These are phyloP conservation scores for Diplodia corticola DNA, from an alignment of 2,329 filamentous ascomycete genomes.

Conservation along the genomic window DNA sequence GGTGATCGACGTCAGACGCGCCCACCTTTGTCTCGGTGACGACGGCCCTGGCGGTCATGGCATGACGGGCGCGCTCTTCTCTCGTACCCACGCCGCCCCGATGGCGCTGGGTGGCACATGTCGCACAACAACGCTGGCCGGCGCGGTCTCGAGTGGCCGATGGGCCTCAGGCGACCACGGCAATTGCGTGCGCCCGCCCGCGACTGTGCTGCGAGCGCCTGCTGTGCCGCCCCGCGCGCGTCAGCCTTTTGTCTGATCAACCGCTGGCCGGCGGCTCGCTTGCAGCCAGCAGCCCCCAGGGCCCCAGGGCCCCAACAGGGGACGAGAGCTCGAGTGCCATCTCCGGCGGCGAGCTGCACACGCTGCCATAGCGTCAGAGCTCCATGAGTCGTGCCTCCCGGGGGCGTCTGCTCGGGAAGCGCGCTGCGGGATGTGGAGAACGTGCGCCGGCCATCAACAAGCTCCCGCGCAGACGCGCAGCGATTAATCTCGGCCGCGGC, in stretches of 20 bases:
- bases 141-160: constrained; percentile 3
- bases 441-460: constrained; percentile 1
- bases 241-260: constrained; percentile 1
- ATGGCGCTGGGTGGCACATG: constrained; percentile 10
- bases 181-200: constrained; percentile 1
- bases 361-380: neutral
- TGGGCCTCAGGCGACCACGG: neutral
- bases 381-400: constrained; percentile 15
- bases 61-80: constrained; percentile 8
- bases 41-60: constrained; percentile 17
- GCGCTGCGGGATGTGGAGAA: constrained; percentile 15
- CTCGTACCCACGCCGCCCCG: constrained; percentile 3
- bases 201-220: neutral
- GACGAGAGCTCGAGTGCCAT: constrained; percentile 1
- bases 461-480: constrained; percentile 11
- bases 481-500: constrained; percentile 11
- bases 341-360: constrained; percentile 7
- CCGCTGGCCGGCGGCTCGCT: neutral
- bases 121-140: constrained; percentile 15
- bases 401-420: constrained; percentile 8
- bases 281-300: constrained; percentile 3
- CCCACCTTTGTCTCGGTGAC: constrained; percentile 16
- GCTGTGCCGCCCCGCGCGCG: neutral
- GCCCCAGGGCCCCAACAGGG: too few species aligned
- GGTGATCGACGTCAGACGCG: constrained; percentile 20